Evolutionary conservation across 106 monocot genomes (phyloP).

Genomic region (Cymbidium sinense): DNA sequence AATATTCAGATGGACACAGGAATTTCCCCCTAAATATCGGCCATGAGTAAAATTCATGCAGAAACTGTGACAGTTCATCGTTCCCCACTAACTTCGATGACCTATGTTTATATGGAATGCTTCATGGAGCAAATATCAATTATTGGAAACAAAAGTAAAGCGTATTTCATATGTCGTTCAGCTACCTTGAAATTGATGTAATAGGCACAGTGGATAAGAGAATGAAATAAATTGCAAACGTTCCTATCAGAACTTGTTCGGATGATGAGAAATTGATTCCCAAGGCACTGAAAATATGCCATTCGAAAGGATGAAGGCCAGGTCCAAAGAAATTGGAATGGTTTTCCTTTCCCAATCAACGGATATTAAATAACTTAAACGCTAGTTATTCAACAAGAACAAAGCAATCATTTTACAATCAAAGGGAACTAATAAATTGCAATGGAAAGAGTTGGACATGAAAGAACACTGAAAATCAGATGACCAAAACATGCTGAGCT

Average conservation of each 20-base stretch:
- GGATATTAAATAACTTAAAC: background rate
- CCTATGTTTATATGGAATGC: background rate
- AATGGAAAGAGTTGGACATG: background rate
- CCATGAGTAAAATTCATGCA: too few relatives aligned
- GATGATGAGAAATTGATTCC: background rate
- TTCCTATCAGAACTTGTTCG: background rate
- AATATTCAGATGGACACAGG: too few relatives aligned
- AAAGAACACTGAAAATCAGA: background rate
- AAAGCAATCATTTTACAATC: background rate
- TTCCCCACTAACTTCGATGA: background rate
- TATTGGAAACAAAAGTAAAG: background rate
- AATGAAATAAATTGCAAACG: background rate
- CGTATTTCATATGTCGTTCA: background rate
- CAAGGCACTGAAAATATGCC: background rate
- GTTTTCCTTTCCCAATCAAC: background rate
- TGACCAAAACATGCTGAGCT: background rate
- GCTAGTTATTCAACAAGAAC: background rate
- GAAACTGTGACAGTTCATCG: background rate
- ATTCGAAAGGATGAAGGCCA: background rate
- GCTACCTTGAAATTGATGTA: background rate
- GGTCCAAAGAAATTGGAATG: background rate
- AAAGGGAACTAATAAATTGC: too few relatives aligned
- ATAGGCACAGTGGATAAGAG: background rate
- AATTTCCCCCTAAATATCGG: too few relatives aligned
- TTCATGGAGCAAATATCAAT: background rate